A percentile compares a stretch with the other conserved stretches of the same genome.
These are phyloP conservation scores for Volutella citrinella DNA, from an alignment of 2,329 filamentous ascomycete genomes.

Conservation along the genomic window DNA sequence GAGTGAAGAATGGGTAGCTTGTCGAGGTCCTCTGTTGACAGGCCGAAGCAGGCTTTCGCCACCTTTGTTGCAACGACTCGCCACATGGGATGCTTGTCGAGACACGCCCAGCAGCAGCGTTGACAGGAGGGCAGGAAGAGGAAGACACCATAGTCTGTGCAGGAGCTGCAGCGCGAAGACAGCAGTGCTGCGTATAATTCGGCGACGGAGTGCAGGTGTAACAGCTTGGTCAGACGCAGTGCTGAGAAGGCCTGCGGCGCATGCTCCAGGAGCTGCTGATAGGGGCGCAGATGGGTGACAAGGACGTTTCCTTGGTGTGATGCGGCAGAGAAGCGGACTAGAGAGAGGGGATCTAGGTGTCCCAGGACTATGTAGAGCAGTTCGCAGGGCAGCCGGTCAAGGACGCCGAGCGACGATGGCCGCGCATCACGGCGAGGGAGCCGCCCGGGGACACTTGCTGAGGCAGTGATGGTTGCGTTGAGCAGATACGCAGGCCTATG, in stretches of 20 bases:
- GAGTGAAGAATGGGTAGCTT: not conserved
- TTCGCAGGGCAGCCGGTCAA: conserved; percentile 20
- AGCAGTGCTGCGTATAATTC: conserved; percentile 15
- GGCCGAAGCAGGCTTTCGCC: not conserved
- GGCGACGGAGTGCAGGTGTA: conserved; percentile 13
- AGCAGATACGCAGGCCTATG: not conserved
- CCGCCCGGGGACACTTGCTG: not conserved
- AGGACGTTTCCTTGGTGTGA: conserved; percentile 16
- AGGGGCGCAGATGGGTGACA: conserved; percentile 25
- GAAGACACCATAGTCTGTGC: conserved; percentile 21
- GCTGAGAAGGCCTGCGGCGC: conserved; percentile 19
- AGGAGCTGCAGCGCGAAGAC: conserved; percentile 21
- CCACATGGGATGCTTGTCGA: conserved; percentile 13
- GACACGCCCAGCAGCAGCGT: conserved; percentile 24
- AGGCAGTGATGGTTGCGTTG: not conserved
- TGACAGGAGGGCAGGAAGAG: conserved; percentile 27
- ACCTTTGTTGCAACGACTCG: conserved; percentile 10
- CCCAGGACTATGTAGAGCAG: conserved; percentile 14
- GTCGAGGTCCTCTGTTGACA: not conserved
- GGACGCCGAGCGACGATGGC: conserved; percentile 15
- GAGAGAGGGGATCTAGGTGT: conserved; percentile 20
- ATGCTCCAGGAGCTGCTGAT: conserved; percentile 40
- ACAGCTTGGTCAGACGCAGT: conserved; percentile 13
- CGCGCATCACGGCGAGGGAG: not conserved
- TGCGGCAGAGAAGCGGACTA: conserved; percentile 22